A percentile compares a stretch with the other conserved stretches of the same genome.
Evolutionary conservation across 306 rosid genomes (phyloP).

Genomic region (Trifolium dubium): DNA sequence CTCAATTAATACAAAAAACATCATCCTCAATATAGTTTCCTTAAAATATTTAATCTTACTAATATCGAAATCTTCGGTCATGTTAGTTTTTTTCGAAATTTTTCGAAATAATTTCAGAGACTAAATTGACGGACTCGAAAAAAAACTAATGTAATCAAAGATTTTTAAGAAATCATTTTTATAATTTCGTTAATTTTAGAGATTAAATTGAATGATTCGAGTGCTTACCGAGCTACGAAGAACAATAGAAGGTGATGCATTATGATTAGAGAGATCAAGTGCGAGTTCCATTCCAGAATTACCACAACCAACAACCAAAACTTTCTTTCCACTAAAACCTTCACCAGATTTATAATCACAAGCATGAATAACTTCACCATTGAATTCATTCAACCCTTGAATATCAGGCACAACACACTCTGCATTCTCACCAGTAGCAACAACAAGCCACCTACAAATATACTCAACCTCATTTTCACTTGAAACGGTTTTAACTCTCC

Average conservation of each 20-base stretch:
- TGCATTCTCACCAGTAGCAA: constrained; percentile 97
- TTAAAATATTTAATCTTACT: too few relatives aligned
- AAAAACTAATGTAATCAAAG: neutral
- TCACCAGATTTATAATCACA: constrained; percentile 85
- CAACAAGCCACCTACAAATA: constrained; percentile 81
- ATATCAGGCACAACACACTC: constrained; percentile 78
- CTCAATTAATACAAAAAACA: neutral
- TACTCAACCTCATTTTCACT: constrained; percentile 62
- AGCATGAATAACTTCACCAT: constrained; percentile 76
- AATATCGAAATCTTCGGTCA: neutral
- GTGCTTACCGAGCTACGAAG: constrained; percentile 80
- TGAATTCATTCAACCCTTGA: constrained; percentile 65
- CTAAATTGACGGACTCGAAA: neutral
- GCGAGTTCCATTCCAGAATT: constrained; percentile 98
- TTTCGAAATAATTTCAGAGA: too few relatives aligned
- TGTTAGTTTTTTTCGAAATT: neutral
- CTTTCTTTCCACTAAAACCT: constrained; percentile 73
- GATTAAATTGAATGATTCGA: neutral
- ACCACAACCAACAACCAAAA: constrained; percentile 89
- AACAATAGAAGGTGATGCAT: constrained; percentile 82
- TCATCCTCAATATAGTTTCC: neutral
- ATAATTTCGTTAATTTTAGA: neutral
- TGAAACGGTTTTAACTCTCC: constrained; percentile 71
- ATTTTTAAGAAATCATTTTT: too few relatives aligned
- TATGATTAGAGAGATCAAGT: constrained; percentile 83